Evolutionary conservation across 176 grass and related monocot genomes (phyloP), one percentile per base, ranked within the genome.

Genomic region (Pharus latifolius): DNA sequence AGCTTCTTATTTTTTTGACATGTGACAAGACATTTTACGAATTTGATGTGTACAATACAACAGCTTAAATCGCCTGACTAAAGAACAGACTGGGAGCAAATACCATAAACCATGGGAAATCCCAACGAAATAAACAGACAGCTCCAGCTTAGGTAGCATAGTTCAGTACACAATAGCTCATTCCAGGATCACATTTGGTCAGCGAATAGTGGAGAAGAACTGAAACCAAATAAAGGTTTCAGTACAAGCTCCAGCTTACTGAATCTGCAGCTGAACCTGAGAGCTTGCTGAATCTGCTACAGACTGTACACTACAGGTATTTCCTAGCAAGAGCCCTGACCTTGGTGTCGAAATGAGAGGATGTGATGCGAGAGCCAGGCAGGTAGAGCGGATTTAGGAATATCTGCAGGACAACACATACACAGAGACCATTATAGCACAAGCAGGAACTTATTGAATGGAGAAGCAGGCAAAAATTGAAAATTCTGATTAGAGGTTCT

Each of bases 291-390:
- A 44, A 32, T 47, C 22, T 69, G 68, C n/a, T 24, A 5, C 7
- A 1, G 57, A 55, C 31, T 33, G 4, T 43, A 38, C 58, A 41
- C 75, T 80, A 90, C 56, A 98, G 38, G 49, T 88, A 98, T 61
- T 85, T 93, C 63, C 94, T 90, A 72, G 94, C 89, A 75, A 93
- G 75, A 69, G 84, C 72, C 69, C 84, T 68, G 56, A 98, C 81
- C 81, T 87, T 88, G 54, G 89, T 90, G 44, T 90, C 78, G 26
- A 98, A 93, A 66, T 83, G 89, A 5, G 89, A 88, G 6, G 87
- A 93, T 47, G 81, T 75, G 79, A 93, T 98, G 43, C 89, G 72
- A 58, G 87, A 98, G 65, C 89, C 89, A 45, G 83, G 66, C 25
- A 88, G 52, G 58, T 88, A 93, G 37, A 83, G 86, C 11, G 89